Evolutionary conservation across 2,329 filamentous ascomycete genomes (phyloP).

Genomic region (Tolypocladium endophyticum): DNA sequence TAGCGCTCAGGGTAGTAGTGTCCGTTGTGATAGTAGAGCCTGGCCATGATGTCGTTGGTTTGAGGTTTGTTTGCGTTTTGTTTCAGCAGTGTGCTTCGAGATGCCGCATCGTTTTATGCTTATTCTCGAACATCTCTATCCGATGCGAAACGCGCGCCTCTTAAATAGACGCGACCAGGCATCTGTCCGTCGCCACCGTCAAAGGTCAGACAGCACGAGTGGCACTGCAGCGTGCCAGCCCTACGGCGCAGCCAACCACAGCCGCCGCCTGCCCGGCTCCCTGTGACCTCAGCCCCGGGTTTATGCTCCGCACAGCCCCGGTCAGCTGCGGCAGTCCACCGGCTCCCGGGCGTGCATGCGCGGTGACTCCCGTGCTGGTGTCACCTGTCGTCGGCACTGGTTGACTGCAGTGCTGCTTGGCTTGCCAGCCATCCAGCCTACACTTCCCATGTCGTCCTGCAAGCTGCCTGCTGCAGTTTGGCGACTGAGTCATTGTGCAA

Average conservation of each 20-base stretch:
- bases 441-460: not conserved
- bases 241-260: not conserved
- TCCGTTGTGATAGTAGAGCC: slow-evolving; percentile 19
- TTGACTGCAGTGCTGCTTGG: not conserved
- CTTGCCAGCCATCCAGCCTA: not conserved
- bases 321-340: not conserved
- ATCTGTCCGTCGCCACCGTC: not conserved
- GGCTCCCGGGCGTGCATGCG: not conserved
- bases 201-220: not conserved
- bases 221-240: not conserved
- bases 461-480: not conserved
- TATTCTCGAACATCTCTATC: not conserved
- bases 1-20: slow-evolving; percentile 14
- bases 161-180: not conserved
- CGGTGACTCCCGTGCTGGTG: not conserved
- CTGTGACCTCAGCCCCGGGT: not conserved
- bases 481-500: not conserved
- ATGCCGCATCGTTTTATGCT: not conserved
- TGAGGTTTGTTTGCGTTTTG: not conserved
- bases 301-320: not conserved
- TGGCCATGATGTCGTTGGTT: not conserved
- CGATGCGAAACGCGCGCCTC: not conserved
- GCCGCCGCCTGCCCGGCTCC: not conserved
- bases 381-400: not conserved
- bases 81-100: not conserved